Percentiles rank a stretch among this genome's conserved stretches.
These are phyloP conservation scores for Solanum hybrid DNA, from an alignment of 305 asterid species.

Conservation along the genomic window DNA sequence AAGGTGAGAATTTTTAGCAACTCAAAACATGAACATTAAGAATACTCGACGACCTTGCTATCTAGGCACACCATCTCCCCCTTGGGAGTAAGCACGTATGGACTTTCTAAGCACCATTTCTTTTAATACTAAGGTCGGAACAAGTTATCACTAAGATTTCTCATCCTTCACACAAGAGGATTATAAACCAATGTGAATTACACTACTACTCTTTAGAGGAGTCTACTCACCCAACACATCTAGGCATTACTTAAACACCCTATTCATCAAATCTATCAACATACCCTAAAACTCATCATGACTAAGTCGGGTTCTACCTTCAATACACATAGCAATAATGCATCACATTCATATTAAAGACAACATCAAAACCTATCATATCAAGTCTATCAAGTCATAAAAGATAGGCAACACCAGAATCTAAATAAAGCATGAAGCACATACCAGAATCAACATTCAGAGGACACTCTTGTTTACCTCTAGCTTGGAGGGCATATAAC, in stretches of 20 bases:
- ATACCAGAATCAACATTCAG: neutral
- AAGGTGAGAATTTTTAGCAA: neutral
- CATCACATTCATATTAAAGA: neutral
- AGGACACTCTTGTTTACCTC: neutral
- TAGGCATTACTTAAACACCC: neutral
- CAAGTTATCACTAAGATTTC: neutral
- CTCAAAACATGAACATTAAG: neutral
- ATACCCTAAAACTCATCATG: neutral
- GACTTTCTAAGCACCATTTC: neutral
- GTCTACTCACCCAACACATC: neutral
- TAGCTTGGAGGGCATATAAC: neutral
- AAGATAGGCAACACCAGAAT: too few species aligned
- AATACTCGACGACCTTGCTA: too few species aligned
- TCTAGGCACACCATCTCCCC: neutral
- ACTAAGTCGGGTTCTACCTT: neutral
- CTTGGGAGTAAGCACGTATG: neutral
- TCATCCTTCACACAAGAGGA: neutral
- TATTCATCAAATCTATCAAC: too few species aligned
- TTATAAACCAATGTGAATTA: neutral
- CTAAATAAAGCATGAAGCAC: neutral
- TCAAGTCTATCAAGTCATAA: neutral
- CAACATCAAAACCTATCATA: neutral
- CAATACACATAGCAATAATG: neutral
- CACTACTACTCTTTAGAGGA: neutral
- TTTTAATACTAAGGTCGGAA: neutral